A percentile compares a stretch with the other conserved stretches of the same genome.
Evolutionary conservation across 75 land plant genomes (phyloP).

Genomic region (Cupressus sempervirens): DNA sequence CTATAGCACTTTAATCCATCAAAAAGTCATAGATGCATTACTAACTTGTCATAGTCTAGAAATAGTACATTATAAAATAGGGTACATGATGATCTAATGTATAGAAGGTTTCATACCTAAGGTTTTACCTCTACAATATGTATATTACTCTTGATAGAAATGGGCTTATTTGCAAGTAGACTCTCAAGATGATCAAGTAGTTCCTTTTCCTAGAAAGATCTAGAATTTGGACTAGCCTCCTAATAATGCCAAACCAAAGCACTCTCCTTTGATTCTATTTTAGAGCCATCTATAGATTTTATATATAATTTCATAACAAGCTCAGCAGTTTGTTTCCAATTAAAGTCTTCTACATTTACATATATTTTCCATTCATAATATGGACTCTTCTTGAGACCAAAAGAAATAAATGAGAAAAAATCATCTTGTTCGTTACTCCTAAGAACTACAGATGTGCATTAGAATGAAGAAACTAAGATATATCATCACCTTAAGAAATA

Average conservation of each 20-base stretch:
- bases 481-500: constrained; percentile 51
- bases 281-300: constrained; percentile 26
- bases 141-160: constrained; percentile 32
- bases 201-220: constrained; percentile 30
- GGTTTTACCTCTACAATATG: constrained; percentile 35
- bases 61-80: background rate
- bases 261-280: constrained; percentile 28
- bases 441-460: background rate
- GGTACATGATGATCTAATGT: background rate
- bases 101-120: constrained; percentile 14
- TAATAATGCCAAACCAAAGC: constrained; percentile 26
- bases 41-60: no score
- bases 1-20: no score
- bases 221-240: constrained; percentile 31
- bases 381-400: constrained; percentile 7
- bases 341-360: constrained; percentile 19
- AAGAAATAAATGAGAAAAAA: background rate
- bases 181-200: constrained; percentile 33
- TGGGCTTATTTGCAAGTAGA: constrained; percentile 38
- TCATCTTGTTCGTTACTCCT: background rate
- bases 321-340: constrained; percentile 25
- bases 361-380: constrained; percentile 19
- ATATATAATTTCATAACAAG: constrained; percentile 26
- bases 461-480: background rate
- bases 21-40: no score